Evolutionary conservation across 2,329 filamentous ascomycete species (phyloP).

Genomic region (Aspergillus ochraceus): DNA sequence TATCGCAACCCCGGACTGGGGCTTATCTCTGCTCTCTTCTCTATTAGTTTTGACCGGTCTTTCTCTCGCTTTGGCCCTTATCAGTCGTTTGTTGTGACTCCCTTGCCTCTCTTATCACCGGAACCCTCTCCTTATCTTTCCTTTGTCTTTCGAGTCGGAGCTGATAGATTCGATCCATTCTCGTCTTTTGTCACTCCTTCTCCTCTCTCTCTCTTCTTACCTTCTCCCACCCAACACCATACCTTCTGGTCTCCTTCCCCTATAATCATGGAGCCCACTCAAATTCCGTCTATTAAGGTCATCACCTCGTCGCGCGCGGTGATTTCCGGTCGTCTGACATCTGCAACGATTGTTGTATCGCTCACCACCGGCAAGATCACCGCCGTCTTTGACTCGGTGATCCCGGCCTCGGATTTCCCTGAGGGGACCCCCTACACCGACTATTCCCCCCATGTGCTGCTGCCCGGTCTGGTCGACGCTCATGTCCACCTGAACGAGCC

Average conservation of each 20-base stretch:
- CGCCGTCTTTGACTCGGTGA: constrained; percentile 68
- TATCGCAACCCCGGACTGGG: constrained; percentile 11
- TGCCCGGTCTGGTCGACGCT: constrained; percentile 91
- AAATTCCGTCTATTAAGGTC: constrained; percentile 61
- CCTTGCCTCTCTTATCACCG: constrained; percentile 4
- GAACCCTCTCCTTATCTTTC: neutral
- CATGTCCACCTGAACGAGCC: constrained; percentile 98
- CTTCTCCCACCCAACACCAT: constrained; percentile 3
- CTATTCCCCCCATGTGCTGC: constrained; percentile 78
- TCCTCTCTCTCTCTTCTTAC: constrained; percentile 16
- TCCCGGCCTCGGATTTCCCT: constrained; percentile 76
- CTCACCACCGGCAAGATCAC: constrained; percentile 79
- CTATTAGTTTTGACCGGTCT: neutral
- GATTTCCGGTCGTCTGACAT: constrained; percentile 71
- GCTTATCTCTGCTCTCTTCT: neutral
- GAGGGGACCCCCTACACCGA: constrained; percentile 72
- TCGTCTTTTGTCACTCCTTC: constrained; percentile 7
- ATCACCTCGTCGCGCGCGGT: constrained; percentile 83
- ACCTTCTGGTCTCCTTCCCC: constrained; percentile 8
- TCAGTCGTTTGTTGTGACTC: constrained; percentile 1
- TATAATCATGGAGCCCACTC: constrained; percentile 17
- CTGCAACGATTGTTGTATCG: constrained; percentile 81
- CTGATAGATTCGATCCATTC: neutral
- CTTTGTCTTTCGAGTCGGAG: neutral
- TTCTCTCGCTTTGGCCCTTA: constrained; percentile 3